phyloP scores from a whole-genome alignment of 2,329 filamentous ascomycete genomes.

The Achaetomium macrosporum region DNA sequence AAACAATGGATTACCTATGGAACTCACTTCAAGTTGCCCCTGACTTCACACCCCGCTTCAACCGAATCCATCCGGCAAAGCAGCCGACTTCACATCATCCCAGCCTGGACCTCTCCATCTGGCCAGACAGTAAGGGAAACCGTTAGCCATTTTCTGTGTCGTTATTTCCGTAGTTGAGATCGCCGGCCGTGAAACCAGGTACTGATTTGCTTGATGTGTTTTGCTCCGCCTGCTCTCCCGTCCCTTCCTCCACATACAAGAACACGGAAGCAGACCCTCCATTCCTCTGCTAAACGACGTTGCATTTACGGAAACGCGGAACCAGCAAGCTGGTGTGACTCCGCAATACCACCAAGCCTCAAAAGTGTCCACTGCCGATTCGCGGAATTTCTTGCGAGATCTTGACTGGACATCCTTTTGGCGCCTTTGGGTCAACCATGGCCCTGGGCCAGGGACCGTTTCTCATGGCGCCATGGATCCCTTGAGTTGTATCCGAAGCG shows the following conservation, averaged over 20 bases:
- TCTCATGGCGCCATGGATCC: background rate
- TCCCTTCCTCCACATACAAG: background rate
- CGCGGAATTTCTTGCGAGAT: conserved; percentile 16
- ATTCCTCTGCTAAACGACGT: conserved; percentile 12
- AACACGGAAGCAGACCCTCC: conserved; percentile 21
- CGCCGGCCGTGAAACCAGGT: too few species aligned
- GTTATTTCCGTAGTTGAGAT: too few species aligned
- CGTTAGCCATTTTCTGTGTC: too few species aligned
- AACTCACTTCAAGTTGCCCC: background rate
- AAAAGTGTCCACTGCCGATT: conserved; percentile 13
- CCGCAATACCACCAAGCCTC: too few species aligned
- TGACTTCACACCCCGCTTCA: background rate
- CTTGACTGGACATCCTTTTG: too few species aligned
- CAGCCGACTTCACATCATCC: too few species aligned
- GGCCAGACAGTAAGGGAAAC: too few species aligned
- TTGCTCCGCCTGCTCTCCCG: too few species aligned
- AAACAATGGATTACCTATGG: too few species aligned
- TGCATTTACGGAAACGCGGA: conserved; percentile 21
- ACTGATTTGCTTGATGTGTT: too few species aligned
- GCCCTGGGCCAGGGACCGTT: conserved; percentile 13
- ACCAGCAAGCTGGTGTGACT: conserved; percentile 4
- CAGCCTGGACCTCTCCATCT: too few species aligned
- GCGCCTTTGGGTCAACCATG: conserved; percentile 5
- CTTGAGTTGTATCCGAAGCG: background rate
- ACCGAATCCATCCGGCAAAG: too few species aligned